A percentile compares a stretch with the other conserved stretches of the same genome.
Conservation (phyloP, 225 moss, liverwort and hornwort genomes). For the Climacium dendroides region DNA sequence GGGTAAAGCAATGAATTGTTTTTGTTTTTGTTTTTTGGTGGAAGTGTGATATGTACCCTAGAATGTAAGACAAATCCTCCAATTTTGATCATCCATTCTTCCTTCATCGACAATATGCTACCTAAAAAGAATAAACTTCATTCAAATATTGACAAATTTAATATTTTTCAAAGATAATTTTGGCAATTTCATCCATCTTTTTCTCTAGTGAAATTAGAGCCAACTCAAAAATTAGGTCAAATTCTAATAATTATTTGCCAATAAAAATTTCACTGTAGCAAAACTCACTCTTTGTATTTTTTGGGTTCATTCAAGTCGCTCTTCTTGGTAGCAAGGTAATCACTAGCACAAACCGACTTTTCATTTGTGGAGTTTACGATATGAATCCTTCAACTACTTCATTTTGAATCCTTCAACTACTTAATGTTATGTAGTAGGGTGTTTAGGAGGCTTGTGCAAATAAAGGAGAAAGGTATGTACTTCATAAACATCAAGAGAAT, state of each 20-base stretch:
- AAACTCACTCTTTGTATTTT: neutral
- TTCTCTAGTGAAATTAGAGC: no score
- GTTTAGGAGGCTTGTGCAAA: neutral
- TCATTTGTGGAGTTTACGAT: no score
- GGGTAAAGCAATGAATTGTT: neutral
- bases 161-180: rapidly evolving
- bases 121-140: neutral
- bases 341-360: no score
- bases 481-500: neutral
- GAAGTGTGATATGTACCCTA: no score
- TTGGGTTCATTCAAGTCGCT: rapidly evolving
- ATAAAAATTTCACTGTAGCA: no score
- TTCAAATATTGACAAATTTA: neutral
- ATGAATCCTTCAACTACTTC: no score
- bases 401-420: no score
- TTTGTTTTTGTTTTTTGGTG: no score
- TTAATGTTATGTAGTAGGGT: neutral
- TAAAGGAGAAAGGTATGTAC: neutral
- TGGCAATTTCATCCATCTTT: neutral
- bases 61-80: neutral
- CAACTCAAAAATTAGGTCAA: no score
- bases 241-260: no score
- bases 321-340: neutral
- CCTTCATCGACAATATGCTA: rapidly evolving
- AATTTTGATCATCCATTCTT: neutral